These are phyloP conservation scores for Claviceps paspali DNA, from an alignment of 2,329 filamentous ascomycete species.

Conservation along the genomic window DNA sequence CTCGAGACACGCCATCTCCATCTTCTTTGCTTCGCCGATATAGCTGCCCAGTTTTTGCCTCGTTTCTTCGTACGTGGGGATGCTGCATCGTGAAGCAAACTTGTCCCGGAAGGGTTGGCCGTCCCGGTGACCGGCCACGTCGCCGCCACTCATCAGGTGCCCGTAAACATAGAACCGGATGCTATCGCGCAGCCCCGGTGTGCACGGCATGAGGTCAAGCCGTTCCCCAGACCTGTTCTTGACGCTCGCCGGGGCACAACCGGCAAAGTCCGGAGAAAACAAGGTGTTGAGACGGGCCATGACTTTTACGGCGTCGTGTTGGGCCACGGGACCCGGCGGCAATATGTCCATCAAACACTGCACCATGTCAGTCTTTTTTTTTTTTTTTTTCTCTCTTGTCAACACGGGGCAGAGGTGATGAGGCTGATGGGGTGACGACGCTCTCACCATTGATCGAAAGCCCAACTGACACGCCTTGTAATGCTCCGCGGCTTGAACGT, in stretches of 20 bases:
- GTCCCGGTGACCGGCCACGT: conserved; percentile 9
- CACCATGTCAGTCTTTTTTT: not conserved
- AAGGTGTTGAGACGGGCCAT: conserved; percentile 22
- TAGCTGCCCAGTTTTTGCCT: conserved; percentile 17
- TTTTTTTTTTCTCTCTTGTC: not conserved
- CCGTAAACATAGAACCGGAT: conserved; percentile 21
- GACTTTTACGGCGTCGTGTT: conserved; percentile 10
- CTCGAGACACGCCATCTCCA: conserved; percentile 16
- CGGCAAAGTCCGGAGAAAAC: conserved; percentile 14
- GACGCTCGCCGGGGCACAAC: conserved; percentile 9
- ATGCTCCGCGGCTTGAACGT: conserved; percentile 14
- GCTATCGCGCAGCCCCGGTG: conserved; percentile 17
- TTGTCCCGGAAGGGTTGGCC: conserved; percentile 15
- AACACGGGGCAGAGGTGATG: too few species aligned
- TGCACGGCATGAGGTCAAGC: conserved; percentile 15
- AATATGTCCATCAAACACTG: conserved; percentile 3
- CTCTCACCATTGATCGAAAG: conserved; percentile 18
- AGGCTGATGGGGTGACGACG: too few species aligned
- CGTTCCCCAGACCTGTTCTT: conserved; percentile 8
- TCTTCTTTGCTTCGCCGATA: conserved; percentile 18
- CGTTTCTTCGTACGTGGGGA: conserved; percentile 15
- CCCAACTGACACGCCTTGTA: conserved; percentile 18
- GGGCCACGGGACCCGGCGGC: conserved; percentile 2
- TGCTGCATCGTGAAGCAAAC: conserved; percentile 18
- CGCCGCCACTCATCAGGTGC: conserved; percentile 15